These are phyloP conservation scores for Carex kokanica DNA, from an alignment of 176 grass and related monocot genomes.

Conservation along the genomic window DNA sequence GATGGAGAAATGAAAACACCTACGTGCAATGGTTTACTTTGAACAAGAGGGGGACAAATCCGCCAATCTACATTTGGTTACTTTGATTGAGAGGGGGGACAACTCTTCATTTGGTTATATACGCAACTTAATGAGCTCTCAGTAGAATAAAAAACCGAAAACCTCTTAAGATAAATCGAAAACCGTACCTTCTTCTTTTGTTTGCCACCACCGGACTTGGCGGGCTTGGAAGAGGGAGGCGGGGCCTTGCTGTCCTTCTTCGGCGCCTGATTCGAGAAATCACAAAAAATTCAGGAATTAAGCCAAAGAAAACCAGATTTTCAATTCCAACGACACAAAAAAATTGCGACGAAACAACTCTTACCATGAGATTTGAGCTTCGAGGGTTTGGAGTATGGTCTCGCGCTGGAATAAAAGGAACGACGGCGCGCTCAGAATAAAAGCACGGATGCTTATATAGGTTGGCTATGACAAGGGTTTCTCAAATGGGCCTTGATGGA, in stretches of 20 bases:
- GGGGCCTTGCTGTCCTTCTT: constrained; percentile 35
- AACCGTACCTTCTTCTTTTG: constrained; percentile 35
- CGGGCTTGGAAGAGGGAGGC: constrained; percentile 26
- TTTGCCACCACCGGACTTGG: constrained; percentile 34
- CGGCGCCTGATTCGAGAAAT: constrained; percentile 18
- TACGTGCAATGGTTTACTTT: background rate
- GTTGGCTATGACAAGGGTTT: background rate
- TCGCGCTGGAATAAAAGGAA: background rate
- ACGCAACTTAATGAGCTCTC: background rate
- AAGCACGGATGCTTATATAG: background rate
- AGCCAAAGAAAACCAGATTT: background rate
- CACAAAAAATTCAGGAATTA: background rate
- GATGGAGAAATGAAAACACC: background rate
- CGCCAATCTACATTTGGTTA: background rate
- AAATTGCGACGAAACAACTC: background rate
- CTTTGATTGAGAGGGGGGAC: too few relatives aligned
- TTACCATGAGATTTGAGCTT: constrained; percentile 16
- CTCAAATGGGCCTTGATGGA: background rate
- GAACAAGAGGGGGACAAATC: background rate
- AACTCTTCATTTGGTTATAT: background rate
- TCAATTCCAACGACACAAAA: background rate
- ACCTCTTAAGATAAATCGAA: background rate
- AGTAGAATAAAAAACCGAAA: background rate
- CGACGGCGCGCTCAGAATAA: constrained; percentile 16
- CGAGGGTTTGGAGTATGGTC: background rate